phyloP scores from a whole-genome alignment of 441 rosid genomes.

The Brassica hybrid region DNA sequence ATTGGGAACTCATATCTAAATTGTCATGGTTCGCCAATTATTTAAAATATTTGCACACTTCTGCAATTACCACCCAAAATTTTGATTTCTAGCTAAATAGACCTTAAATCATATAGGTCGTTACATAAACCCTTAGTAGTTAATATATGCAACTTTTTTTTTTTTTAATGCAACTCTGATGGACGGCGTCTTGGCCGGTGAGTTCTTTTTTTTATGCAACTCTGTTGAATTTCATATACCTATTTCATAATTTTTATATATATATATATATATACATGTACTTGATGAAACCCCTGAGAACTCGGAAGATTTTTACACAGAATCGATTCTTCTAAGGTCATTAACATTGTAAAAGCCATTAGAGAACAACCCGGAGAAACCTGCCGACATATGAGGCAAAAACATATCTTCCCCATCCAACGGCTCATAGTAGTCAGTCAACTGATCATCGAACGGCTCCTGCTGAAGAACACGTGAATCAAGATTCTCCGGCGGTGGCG shows the following conservation, averaged over 20 bases:
- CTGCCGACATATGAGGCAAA: slow-evolving; percentile 39
- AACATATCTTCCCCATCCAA: slow-evolving; percentile 38
- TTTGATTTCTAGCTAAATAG: too few relatives aligned
- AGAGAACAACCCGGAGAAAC: slow-evolving; percentile 37
- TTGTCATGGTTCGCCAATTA: too few relatives aligned
- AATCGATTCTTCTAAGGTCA: slow-evolving; percentile 40
- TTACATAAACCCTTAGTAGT: too few relatives aligned
- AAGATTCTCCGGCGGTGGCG: slow-evolving; percentile 31
- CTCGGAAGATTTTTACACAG: slow-evolving; percentile 9
- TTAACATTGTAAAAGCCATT: slow-evolving; percentile 41
- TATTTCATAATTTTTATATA: slow-evolving; percentile 15
- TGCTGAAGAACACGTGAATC: slow-evolving; percentile 23
- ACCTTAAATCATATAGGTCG: too few relatives aligned
- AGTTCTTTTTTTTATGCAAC: too few relatives aligned
- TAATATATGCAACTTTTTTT: too few relatives aligned
- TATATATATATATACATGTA: slow-evolving; percentile 10
- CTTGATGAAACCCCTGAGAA: slow-evolving; percentile 16
- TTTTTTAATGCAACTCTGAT: too few relatives aligned
- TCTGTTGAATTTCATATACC: slow-evolving; percentile 12
- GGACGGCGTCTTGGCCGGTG: too few relatives aligned
- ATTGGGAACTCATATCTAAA: too few relatives aligned
- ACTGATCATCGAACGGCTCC: slow-evolving; percentile 29
- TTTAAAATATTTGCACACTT: too few relatives aligned
- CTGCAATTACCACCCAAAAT: too few relatives aligned
- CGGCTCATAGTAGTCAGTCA: slow-evolving; percentile 32